Evolutionary conservation across 2,329 filamentous ascomycete genomes (phyloP).

Genomic region (Talaromyces sp.): DNA sequence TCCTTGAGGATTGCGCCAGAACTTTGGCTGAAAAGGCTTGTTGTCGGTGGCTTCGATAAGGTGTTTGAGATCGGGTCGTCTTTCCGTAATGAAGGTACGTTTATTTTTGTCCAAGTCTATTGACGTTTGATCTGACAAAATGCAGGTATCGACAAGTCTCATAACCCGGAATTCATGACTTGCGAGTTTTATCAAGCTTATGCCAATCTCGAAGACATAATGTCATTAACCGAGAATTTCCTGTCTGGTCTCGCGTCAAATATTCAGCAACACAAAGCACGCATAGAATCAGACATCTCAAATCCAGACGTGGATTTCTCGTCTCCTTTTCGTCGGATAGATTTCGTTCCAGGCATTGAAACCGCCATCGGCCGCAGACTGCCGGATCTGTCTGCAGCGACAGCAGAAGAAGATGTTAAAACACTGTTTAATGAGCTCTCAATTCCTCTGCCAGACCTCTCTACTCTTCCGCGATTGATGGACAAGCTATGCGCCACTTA

Average conservation of each 20-base stretch:
- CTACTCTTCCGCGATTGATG: conserved; percentile 65
- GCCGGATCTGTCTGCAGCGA: conserved; percentile 53
- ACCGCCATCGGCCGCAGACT: conserved; percentile 58
- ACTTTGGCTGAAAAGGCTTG: conserved; percentile 86
- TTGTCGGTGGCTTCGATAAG: conserved; percentile 80
- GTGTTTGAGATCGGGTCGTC: conserved; percentile 90
- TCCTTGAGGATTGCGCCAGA: conserved; percentile 87
- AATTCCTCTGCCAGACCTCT: conserved; percentile 46
- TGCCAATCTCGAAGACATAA: conserved; percentile 68
- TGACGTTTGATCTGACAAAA: background rate
- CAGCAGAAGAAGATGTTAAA: conserved; percentile 56
- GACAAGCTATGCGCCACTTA: conserved; percentile 72
- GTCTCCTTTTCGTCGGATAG: conserved; percentile 57
- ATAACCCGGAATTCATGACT: conserved; percentile 96
- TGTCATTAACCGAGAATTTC: conserved; percentile 68
- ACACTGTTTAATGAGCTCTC: conserved; percentile 48
- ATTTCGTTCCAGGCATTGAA: conserved; percentile 80
- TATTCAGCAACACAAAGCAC: conserved; percentile 41
- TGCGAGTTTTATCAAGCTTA: conserved; percentile 96
- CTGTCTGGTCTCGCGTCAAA: conserved; percentile 55
- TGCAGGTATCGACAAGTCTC: conserved; percentile 66
- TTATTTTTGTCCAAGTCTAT: background rate
- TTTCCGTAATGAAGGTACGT: conserved; percentile 81
- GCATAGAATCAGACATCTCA: conserved; percentile 33
- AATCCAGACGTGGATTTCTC: conserved; percentile 54